Evolutionary conservation across 176 grass and related monocot species (phyloP), one percentile per base, ranked within the genome.

Genomic region (Musa itinerans): DNA sequence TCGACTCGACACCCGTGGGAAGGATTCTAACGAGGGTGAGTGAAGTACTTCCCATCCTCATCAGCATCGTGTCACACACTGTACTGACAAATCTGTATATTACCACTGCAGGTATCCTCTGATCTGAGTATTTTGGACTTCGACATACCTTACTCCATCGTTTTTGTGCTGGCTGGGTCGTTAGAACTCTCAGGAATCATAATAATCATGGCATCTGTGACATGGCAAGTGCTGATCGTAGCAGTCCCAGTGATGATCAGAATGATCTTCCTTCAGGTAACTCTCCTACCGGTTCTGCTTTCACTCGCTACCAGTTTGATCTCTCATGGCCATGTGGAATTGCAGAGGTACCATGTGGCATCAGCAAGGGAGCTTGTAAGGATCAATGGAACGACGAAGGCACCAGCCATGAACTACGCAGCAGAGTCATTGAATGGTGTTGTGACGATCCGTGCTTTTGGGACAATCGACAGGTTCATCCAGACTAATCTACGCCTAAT

Each of bases 301-400:
- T 43, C 34, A 6, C 34, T 3, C 3, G 34, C 34, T 43, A 4
- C 34, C 34, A 6, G 4, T 43, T 43, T 43, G 34, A 43, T 43
- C 34, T 43, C 34, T 43, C 4, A 43, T 5, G 34, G 34, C 34
- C 34, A 0, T 19, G 13, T 15, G 26, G 57, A 55, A 9, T 69
- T 88, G 48, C 69, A 93, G 94, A 89, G 90, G 86, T 88, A 93
- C 75, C 89, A 91, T 11, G 80, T 98, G 65, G 84, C 90, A 52
- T 85, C 94, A 20, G 94, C 90, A 20, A 90, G 94, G 72, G 94
- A 97, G 77, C 88, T 97, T 51, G 88, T 90, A 79, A 86, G 94
- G 83, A 93, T 97, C 64, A 97, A 97, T 58, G 94, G 94, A 75
- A 97, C 94, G 10, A 97, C 90, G 20, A 93, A 97, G 53, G 94